Evolutionary conservation across 805 yeast species (phyloP), one percentile per base, ranked within the genome.

Genomic region (Priceomyces medius): DNA sequence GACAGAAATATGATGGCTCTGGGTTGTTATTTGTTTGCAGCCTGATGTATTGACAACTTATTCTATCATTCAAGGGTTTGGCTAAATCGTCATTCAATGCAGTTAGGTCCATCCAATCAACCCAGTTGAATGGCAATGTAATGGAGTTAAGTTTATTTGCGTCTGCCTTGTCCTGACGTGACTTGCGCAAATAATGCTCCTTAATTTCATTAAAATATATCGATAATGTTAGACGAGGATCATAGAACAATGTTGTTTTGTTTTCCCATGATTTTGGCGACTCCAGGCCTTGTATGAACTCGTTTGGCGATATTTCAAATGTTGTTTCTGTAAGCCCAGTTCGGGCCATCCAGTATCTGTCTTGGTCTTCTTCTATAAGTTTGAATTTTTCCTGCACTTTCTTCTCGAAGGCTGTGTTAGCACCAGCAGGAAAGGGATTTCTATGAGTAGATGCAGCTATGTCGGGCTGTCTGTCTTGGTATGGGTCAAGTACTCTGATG

Each of bases 141-240:
- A 51, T 37, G n/a, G 41, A 35, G 14, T 35, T 44, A 39, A 58
- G 40, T 31, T 44, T 21, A 34, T 51, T 45, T 12, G 37, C 41
- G 21, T 41, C 41, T 27, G 35, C 42, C 38, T 37, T 28, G 27
- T 20, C 18, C 10, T 31, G 39, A 9, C 29, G 42, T 7, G 37
- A 29, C 6, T 43, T 41, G 7, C 41, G 34, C 13, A 50, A 7
- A 28, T 47, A 41, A 29, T 45, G 47, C 29, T 57, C 44, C 35
- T 53, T 53, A 19, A 77, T 61, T 43, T 74, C 62, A 44, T 72
- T 61, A 26, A 80, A 46, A 54, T 75, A 75, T 8, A 59, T 74
- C 0, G 81, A 58, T 49, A 76, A 63, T 0, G 84, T 73, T 44
- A 80, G 64, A 32, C 85, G 58, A 13, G 86, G 86, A 45, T 81